phyloP scores from a whole-genome alignment of 257 asterid species.

The Nicotiana undulata region DNA sequence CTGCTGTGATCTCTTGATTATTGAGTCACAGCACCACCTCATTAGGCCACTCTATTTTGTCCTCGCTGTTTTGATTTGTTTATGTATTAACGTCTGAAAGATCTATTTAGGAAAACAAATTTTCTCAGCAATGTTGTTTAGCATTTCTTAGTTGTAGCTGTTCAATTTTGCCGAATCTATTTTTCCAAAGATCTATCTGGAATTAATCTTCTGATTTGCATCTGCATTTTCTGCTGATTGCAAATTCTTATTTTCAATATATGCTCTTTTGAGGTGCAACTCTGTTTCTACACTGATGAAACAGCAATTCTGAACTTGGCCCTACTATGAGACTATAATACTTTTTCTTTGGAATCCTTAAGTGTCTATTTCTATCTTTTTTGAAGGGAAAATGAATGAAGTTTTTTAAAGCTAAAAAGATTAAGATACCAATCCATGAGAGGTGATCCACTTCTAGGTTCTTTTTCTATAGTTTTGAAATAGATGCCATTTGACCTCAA shows the following conservation, averaged over 20 bases:
- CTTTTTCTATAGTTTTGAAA: conserved; percentile 2
- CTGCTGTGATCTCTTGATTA: conserved; percentile 27
- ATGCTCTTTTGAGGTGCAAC: not conserved
- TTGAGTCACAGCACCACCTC: conserved; percentile 18
- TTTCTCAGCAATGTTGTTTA: conserved; percentile 28
- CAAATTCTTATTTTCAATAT: not conserved
- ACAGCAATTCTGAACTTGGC: not conserved
- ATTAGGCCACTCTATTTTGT: conserved; percentile 43
- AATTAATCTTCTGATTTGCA: not conserved
- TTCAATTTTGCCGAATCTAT: not conserved
- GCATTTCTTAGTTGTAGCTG: conserved; percentile 4
- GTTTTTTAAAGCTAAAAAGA: conserved; percentile 5
- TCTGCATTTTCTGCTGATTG: not conserved
- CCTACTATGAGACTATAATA: conserved; percentile 14
- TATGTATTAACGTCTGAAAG: conserved; percentile 40
- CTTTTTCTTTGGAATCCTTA: not conserved
- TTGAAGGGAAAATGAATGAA: conserved; percentile 20
- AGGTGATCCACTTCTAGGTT: conserved; percentile 7
- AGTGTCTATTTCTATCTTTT: conserved; percentile 2
- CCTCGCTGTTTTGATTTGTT: conserved; percentile 41
- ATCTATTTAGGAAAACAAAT: conserved; percentile 25
- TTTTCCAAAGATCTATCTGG: not conserved
- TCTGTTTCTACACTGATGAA: not conserved
- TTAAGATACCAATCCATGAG: conserved; percentile 18
- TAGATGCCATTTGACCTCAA: not conserved